Evolutionary conservation across 1,139 yeast genomes (phyloP).

Genomic region (Sugiyamaella xylanicola): DNA sequence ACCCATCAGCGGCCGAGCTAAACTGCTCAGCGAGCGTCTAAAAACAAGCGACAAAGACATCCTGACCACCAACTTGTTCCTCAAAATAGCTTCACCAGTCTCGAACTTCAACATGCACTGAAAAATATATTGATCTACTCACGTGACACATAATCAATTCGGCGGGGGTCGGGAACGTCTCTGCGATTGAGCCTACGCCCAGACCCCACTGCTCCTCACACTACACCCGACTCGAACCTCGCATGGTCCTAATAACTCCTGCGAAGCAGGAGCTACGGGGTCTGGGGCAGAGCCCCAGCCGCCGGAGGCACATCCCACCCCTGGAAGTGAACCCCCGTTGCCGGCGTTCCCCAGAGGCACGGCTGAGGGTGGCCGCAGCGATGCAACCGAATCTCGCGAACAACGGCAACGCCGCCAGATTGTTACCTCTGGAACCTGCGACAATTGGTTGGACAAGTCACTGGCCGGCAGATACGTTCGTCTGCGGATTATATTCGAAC

Average conservation of each 20-base stretch:
- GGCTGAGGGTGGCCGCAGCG: too few relatives aligned
- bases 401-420: not conserved
- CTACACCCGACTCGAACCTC: too few relatives aligned
- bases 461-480: not conserved
- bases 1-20: slow-evolving; percentile 17
- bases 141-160: not conserved
- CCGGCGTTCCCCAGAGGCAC: too few relatives aligned
- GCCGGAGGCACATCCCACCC: not conserved
- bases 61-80: not conserved
- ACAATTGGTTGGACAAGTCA: not conserved
- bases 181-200: too few relatives aligned
- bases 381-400: not conserved
- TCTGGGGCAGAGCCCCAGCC: not conserved
- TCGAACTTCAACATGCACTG: not conserved
- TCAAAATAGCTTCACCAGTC: not conserved
- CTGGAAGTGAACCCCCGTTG: not conserved
- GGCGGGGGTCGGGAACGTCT: too few relatives aligned
- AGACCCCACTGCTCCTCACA: too few relatives aligned
- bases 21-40: slow-evolving; percentile 13
- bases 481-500: too few relatives aligned
- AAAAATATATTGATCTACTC: not conserved
- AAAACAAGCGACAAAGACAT: slow-evolving; percentile 12
- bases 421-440: not conserved
- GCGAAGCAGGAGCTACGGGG: too few relatives aligned
- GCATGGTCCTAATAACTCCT: too few relatives aligned